Evolutionary conservation across 495 filamentous ascomycete genomes (phyloP), one percentile per base, ranked within the genome.

Genomic region (Penicillium coffeae): DNA sequence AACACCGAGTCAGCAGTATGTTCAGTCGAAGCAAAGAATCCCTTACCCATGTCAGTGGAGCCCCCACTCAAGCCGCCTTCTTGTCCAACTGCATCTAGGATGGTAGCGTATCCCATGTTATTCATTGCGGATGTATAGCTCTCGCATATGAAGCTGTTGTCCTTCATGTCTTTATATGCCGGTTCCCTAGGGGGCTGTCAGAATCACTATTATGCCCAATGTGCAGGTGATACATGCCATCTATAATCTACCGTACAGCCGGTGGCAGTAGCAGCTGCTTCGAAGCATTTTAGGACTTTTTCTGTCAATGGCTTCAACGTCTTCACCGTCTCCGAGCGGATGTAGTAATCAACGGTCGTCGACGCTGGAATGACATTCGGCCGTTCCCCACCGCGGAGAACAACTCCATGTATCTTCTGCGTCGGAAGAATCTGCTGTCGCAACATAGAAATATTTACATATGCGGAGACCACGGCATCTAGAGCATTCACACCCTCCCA

Each of bases 401-500:
- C 70, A 6, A 75, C 62, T 0, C 70, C 66, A 38, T 79, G 74
- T 15, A 77, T 62, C 32, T 67, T 65, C 45, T 79, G 64, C 13
- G 62, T 53, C 0, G 72, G 71, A 9, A 63, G 32, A 19, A 79
- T 79, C 58, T 85, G 82, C 62, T 85, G 82, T 6, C 83, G 64
- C 8, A 86, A 68, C 19, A 80, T 74, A 0, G 78, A 78, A 9
- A 85, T 64, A 42, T 73, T 75, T 36, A 82, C 81, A 60, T 85
- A 87, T 0, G 77, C 74, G 1, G 72, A 70, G 3, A 85, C 73
- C 6, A 85, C 68, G 0, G 81, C 83, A 52, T 86, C 84, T 0
- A 86, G 71, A 0, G 83, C 82, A 54, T 87, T 87, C 41, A 85
- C 67, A 0, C 82, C 82, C 20, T 78, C 65, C 82, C 83, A 85